phyloP scores from a whole-genome alignment of 2,329 filamentous ascomycete genomes.

The Thielaviopsis punctulata region DNA sequence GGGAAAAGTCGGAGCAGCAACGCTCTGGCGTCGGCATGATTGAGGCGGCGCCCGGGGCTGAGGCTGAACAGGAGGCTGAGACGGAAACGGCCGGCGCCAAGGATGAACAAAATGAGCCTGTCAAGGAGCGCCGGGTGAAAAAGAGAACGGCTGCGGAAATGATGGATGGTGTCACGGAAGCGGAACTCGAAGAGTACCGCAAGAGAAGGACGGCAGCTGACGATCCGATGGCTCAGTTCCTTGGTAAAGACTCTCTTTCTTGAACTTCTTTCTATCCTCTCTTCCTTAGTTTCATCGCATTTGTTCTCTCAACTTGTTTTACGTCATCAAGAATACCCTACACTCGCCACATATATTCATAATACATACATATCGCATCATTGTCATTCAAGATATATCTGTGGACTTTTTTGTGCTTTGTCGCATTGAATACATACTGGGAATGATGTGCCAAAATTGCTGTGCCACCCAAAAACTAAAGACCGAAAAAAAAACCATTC shows the following conservation, averaged over 20 bases:
- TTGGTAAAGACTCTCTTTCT: constrained; percentile 54
- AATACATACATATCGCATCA: too few relatives aligned
- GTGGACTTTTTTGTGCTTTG: too few relatives aligned
- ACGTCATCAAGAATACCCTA: too few relatives aligned
- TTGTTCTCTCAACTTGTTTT: too few relatives aligned
- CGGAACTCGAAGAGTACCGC: constrained; percentile 74
- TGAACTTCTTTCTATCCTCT: not conserved
- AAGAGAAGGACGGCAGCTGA: constrained; percentile 54
- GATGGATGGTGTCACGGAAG: constrained; percentile 59
- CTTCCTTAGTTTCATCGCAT: not conserved
- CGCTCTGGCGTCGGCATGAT: constrained; percentile 29
- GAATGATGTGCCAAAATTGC: too few relatives aligned
- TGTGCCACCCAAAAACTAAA: too few relatives aligned
- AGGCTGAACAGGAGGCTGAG: constrained; percentile 17
- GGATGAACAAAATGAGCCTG: constrained; percentile 19
- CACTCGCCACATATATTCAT: too few relatives aligned
- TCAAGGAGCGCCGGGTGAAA: constrained; percentile 16
- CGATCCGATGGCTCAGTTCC: constrained; percentile 73
- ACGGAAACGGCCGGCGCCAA: constrained; percentile 14
- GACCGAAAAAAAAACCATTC: too few relatives aligned
- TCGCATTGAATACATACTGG: too few relatives aligned
- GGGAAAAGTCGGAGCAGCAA: constrained; percentile 55
- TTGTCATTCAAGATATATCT: too few relatives aligned
- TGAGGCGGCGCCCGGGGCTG: constrained; percentile 16
- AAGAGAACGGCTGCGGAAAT: constrained; percentile 69